Evolutionary conservation across 148 eudicot species (phyloP), one percentile per base, ranked within the genome.

Genomic region (Linanthus parryae): DNA sequence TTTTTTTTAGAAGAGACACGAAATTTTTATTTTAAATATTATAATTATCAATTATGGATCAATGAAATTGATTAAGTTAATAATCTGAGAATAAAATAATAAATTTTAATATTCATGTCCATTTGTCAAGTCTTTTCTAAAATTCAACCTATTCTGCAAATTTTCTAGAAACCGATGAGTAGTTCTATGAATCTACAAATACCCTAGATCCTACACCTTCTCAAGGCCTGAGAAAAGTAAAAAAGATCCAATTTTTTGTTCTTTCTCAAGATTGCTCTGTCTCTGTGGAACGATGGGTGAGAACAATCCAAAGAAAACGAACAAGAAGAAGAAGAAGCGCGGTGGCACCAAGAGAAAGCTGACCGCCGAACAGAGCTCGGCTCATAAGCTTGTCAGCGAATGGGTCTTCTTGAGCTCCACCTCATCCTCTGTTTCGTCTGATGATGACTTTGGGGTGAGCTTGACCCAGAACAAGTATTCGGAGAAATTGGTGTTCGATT

Each of bases 401-500:
- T 91, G 94, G 94, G 94, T 86, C 30, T 79, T 63, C 58, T 49
- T 81, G 61, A 77, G 57, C 34, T 61, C 34, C 13, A 56, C 68
- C 23, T 39, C 52, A 15, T 18, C 23, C 10, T 5, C 46, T 34
- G 25, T 15, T 18, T 69, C 48, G 10, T 47, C 50, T 41, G 64
- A 61, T 50, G 78, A 76, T 56, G 95, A 66, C 52, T 86, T 86
- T 63, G 61, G 73, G 42, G 86, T 87, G 16, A 41, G 51, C 1
- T 25, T 68, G 63, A 48, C 59, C 25, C 57, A 56, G 24, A 68
- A 80, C 9, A 73, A 63, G 62, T 35, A 44, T 55, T 66, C 62
- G 7, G 84, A 84, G 56, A 86, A 87, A 58, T 47, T 87, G 40
- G 77, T 81, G 55, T 87, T 91, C 64, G 98, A 91, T 35, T 64